These are phyloP conservation scores for Penstemon davidsonii DNA, from an alignment of 257 asterid genomes.

Conservation along the genomic window DNA sequence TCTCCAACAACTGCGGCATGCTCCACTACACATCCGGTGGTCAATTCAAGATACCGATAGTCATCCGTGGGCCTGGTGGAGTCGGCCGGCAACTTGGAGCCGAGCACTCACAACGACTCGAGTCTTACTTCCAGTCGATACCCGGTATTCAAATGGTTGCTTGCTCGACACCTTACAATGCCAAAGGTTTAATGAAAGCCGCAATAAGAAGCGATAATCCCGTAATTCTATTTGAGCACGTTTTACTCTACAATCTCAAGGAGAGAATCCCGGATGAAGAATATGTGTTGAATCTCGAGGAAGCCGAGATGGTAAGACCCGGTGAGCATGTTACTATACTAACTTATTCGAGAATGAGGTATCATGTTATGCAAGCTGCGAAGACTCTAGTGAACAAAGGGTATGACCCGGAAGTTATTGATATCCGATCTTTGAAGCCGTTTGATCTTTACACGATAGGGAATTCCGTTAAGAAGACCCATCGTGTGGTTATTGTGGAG, in stretches of 20 bases:
- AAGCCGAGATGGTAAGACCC: slow-evolving; percentile 63
- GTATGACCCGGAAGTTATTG: slow-evolving; percentile 59
- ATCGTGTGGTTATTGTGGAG: slow-evolving; percentile 54
- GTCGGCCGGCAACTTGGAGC: slow-evolving; percentile 70
- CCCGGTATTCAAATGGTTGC: slow-evolving; percentile 61
- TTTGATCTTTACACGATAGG: slow-evolving; percentile 55
- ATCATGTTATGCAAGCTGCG: slow-evolving; percentile 64
- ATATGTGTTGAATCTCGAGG: slow-evolving; percentile 47
- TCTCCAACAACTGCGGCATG: slow-evolving; percentile 93
- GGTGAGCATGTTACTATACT: slow-evolving; percentile 49
- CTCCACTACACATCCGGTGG: slow-evolving; percentile 91
- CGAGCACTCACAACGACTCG: slow-evolving; percentile 58
- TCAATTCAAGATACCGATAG: slow-evolving; percentile 74
- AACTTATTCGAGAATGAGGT: slow-evolving; percentile 58
- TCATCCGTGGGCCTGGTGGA: slow-evolving; percentile 91
- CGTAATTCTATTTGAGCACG: slow-evolving; percentile 54
- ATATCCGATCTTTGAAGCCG: slow-evolving; percentile 58
- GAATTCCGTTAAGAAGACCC: slow-evolving; percentile 57
- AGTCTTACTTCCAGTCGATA: slow-evolving; percentile 57
- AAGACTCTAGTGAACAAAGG: slow-evolving; percentile 57
- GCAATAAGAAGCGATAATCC: slow-evolving; percentile 61
- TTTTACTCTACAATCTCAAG: slow-evolving; percentile 54
- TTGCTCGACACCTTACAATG: slow-evolving; percentile 58
- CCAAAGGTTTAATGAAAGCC: slow-evolving; percentile 61
- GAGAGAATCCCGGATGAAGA: slow-evolving; percentile 61